Evolutionary conservation across 176 grass and related monocot species (phyloP).

Genomic region (Saccharum officinarum): DNA sequence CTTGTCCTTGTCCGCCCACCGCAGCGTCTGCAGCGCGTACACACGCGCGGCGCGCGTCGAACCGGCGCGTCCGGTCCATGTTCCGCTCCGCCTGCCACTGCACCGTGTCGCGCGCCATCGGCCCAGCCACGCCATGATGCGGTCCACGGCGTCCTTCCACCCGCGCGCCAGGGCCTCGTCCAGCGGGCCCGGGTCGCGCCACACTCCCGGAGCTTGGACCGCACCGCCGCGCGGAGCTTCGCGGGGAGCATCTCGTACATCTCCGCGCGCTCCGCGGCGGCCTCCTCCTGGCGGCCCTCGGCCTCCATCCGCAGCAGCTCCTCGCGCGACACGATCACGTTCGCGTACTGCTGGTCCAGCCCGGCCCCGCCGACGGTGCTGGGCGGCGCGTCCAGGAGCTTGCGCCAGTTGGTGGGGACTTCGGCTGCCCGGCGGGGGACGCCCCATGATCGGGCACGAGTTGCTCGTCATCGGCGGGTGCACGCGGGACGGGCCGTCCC

Average conservation of each 20-base stretch:
- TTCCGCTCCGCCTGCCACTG: conserved; percentile 86
- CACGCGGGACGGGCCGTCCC: conserved; percentile 37
- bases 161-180: conserved; percentile 71
- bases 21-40: conserved; percentile 79
- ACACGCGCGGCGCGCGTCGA: conserved; percentile 50
- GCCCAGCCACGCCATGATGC: conserved; percentile 81
- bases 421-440: background rate
- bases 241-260: conserved; percentile 91
- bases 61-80: conserved; percentile 79
- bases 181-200: conserved; percentile 62
- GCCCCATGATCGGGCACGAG: conserved; percentile 72
- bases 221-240: conserved; percentile 61
- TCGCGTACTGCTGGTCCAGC: conserved; percentile 80
- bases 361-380: conserved; percentile 65
- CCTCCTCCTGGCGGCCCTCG: conserved; percentile 56
- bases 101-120: conserved; percentile 70
- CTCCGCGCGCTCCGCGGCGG: conserved; percentile 61
- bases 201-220: conserved; percentile 86
- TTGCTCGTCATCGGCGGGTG: conserved; percentile 42
- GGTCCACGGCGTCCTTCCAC: conserved; percentile 74
- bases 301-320: conserved; percentile 66
- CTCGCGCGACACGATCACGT: conserved; percentile 69
- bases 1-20: conserved; percentile 77
- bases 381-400: conserved; percentile 51
- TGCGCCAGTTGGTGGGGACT: conserved; percentile 50